Evolutionary conservation across 805 yeast species (phyloP), one percentile per base, ranked within the genome.

Genomic region (Debaryomyces hansenii): DNA sequence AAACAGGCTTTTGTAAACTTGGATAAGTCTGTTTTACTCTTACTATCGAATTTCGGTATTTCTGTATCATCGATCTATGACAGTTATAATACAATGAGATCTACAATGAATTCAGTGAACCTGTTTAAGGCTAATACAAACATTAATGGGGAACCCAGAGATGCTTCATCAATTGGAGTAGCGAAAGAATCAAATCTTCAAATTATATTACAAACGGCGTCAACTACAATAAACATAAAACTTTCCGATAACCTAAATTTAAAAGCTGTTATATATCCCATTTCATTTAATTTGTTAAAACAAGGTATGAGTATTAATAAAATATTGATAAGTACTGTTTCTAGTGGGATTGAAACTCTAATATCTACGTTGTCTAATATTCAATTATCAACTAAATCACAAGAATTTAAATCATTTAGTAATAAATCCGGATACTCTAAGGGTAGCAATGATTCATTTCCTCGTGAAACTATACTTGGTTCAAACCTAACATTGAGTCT

Each of bases 161-260:
- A 37, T 16, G 11, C 24, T 16, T 29, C 33, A 18, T 24, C 27
- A 24, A 24, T 24, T 9, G 27, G 27, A 24, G 7, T 24, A 24
- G 4, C 40, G 20, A 37, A 24, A 28, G 34, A 37, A 14, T 20
- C 42, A 12, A 11, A 16, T 32, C 29, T 39, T 24, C 70, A 70
- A 32, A 45, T 74, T 15, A 55, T 64, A 16, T 51, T 74, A 4
- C 80, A 75, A 50, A 74, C 77, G 0, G 66, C 80, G 0, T 58
- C 71, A 2, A 57, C 75, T 5, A 55, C 54, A 3, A 32, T 72
- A 3, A 55, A 51, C 11, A 18, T 68, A 5, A 46, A 44, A 2
- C 36, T 74, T 3, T 47, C 59, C 4, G 50, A 55, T 0, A 39
- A 40, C 1, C 44, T 53, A 0, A 31, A 21, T 0, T 21, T 78